Percentiles rank a stretch among this genome's conserved stretches.
These are phyloP conservation scores for Akanthomyces muscarius DNA, from an alignment of 2,329 filamentous ascomycete species.

Conservation along the genomic window DNA sequence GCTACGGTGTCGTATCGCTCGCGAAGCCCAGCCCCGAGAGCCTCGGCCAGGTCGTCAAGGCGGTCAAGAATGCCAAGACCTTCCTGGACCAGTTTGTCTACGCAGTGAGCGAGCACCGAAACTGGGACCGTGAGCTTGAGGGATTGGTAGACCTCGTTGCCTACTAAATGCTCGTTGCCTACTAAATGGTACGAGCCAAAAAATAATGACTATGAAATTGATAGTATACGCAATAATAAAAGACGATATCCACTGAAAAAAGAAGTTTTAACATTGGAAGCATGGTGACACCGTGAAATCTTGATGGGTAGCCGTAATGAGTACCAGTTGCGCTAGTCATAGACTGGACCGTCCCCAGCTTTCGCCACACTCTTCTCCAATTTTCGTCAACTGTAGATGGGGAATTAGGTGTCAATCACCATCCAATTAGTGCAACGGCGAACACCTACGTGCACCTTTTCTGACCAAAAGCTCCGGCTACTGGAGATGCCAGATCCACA, in stretches of 20 bases:
- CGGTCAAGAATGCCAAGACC: slow-evolving; percentile 62
- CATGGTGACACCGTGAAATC: too few species aligned
- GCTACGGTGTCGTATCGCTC: slow-evolving; percentile 74
- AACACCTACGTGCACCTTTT: too few species aligned
- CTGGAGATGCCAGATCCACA: neutral
- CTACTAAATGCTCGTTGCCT: slow-evolving; percentile 66
- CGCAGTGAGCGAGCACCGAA: slow-evolving; percentile 67
- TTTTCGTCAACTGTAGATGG: neutral
- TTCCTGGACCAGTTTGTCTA: slow-evolving; percentile 70
- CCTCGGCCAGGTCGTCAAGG: slow-evolving; percentile 57
- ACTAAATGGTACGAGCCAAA: slow-evolving; percentile 41
- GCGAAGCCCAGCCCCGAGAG: slow-evolving; percentile 48
- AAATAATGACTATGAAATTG: neutral
- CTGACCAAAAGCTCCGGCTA: slow-evolving; percentile 9
- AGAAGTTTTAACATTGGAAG: neutral
- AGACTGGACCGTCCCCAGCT: neutral
- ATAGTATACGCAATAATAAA: neutral
- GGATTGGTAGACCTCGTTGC: slow-evolving; percentile 64
- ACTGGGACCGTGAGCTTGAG: slow-evolving; percentile 69
- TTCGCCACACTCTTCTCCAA: neutral
- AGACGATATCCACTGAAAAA: neutral
- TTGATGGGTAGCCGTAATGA: too few species aligned
- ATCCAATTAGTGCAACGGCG: neutral
- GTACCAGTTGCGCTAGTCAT: too few species aligned
- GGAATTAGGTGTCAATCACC: too few species aligned